Evolutionary conservation across 768 basidiomycete species (phyloP), one percentile per base, ranked within the genome.

Genomic region (Lactifluus volemus): DNA sequence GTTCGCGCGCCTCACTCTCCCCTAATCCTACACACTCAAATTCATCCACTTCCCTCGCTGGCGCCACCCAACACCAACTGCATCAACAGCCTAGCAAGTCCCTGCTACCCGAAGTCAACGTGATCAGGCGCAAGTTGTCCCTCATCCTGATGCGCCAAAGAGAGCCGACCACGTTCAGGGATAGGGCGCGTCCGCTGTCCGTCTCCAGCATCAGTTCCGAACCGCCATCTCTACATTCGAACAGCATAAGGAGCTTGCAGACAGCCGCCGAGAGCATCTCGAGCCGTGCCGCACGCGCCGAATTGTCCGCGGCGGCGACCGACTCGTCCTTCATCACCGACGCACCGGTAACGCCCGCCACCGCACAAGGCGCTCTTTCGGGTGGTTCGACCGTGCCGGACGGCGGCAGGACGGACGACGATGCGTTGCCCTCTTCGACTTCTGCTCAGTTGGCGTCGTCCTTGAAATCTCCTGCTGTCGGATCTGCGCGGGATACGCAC

Each of bases 201-300:
- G 71, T 82, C 65, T 78, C 80, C 19, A 88, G 86, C 69, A 77
- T 75, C 61, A 81, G 80, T 68, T 57, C 55, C 5, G 58, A 56
- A 8, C 19, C 44, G 14, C 29, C 45, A 6, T 44, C 49, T 19
- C 44, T 25, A 5, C 34, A 32, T 8, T 73, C 73, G 12, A 68
- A 76, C 53, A 88, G 87, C 66, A 63, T 85, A 67, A 77, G 81
- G 44, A 85, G 84, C 64, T 79, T 78, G 15, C 78, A 75, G 3
- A 85, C 81, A 11, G 77, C 79, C 14, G 65, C 74, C 69, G 78
- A 77, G 59, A 80, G 77, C 54, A 66, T 75, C 17, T 75, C 76
- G 1, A 77, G 77, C 59, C 71, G 74, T 57, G 70, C 48, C 7
- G 60, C 52, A 10, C 49, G 49, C 17, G 41, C 38, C 30, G 55